These are phyloP conservation scores for Agaricales sp. DNA, from an alignment of 1,284 basidiomycete species.

Conservation along the genomic window DNA sequence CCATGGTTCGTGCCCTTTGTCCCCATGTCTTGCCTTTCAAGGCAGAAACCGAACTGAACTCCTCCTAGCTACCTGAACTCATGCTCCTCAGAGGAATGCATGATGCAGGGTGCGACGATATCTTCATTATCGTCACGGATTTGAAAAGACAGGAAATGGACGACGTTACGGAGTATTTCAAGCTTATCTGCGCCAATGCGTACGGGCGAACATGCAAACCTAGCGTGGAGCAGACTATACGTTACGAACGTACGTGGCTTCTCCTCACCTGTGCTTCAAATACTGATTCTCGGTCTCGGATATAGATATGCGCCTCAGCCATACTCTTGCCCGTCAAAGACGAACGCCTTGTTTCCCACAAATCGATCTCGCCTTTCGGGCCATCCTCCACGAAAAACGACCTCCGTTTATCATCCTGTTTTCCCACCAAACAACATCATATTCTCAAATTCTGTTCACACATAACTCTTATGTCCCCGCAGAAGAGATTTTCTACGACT, in stretches of 20 bases:
- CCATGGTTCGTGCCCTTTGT: conserved; percentile 41
- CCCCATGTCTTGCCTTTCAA: background rate
- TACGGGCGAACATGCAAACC: conserved; percentile 53
- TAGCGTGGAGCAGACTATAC: conserved; percentile 53
- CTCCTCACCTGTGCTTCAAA: conserved; percentile 3
- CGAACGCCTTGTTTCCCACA: conserved; percentile 68
- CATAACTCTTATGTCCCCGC: conserved; percentile 59
- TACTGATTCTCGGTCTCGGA: conserved; percentile 3
- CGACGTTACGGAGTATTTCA: conserved; percentile 64
- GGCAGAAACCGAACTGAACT: conserved; percentile 7
- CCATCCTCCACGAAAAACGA: conserved; percentile 59
- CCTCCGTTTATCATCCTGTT: conserved; percentile 67
- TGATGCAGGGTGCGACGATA: conserved; percentile 63
- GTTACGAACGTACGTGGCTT: conserved; percentile 46
- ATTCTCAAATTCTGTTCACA: conserved; percentile 70
- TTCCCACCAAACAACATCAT: conserved; percentile 67
- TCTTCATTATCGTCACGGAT: conserved; percentile 67
- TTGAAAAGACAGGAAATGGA: conserved; percentile 70
- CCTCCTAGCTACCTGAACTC: conserved; percentile 53
- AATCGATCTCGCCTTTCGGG: conserved; percentile 63
- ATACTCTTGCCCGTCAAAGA: conserved; percentile 51
- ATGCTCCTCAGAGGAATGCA: conserved; percentile 72
- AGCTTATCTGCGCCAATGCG: conserved; percentile 52
- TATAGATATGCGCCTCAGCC: conserved; percentile 54
- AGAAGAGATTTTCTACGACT: conserved; percentile 60